These are phyloP conservation scores for Penicillium decumbens DNA, from an alignment of 2,329 filamentous ascomycete species.

Conservation along the genomic window DNA sequence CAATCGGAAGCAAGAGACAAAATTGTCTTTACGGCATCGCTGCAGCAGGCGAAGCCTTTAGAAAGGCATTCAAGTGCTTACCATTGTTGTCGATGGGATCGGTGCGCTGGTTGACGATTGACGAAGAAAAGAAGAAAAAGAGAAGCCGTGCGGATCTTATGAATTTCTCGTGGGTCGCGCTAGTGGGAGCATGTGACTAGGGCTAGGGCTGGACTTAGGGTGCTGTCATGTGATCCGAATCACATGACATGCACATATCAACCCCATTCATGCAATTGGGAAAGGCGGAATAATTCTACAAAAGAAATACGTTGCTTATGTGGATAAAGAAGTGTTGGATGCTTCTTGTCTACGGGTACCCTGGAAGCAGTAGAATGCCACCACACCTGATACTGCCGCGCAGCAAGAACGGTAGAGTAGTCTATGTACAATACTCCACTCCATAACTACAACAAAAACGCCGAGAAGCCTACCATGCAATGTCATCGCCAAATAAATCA, in stretches of 20 bases:
- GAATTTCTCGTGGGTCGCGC: conserved; percentile 34
- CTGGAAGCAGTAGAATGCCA: not conserved
- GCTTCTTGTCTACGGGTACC: not conserved
- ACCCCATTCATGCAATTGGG: not conserved
- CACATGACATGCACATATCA: not conserved
- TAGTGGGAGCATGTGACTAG: conserved; percentile 27
- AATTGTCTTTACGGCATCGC: conserved; percentile 22
- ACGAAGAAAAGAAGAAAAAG: conserved; percentile 33
- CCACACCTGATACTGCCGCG: conserved; percentile 11
- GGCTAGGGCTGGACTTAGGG: conserved; percentile 12
- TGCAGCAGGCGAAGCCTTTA: conserved; percentile 23
- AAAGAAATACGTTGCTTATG: not conserved
- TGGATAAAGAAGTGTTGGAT: not conserved
- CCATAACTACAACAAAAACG: conserved; percentile 1
- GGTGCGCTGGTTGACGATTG: conserved; percentile 48
- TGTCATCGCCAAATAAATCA: not conserved
- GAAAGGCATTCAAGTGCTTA: conserved; percentile 53
- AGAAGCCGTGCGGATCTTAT: conserved; percentile 22
- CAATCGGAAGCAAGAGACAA: conserved; percentile 25
- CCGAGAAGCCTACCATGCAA: conserved; percentile 6
- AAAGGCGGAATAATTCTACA: not conserved
- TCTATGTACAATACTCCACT: conserved; percentile 2
- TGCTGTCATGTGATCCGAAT: not conserved
- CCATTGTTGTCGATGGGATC: conserved; percentile 56
- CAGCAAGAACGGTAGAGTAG: not conserved